Conservation (phyloP, 345 rosid genomes). For the Clausena lansium region DNA sequence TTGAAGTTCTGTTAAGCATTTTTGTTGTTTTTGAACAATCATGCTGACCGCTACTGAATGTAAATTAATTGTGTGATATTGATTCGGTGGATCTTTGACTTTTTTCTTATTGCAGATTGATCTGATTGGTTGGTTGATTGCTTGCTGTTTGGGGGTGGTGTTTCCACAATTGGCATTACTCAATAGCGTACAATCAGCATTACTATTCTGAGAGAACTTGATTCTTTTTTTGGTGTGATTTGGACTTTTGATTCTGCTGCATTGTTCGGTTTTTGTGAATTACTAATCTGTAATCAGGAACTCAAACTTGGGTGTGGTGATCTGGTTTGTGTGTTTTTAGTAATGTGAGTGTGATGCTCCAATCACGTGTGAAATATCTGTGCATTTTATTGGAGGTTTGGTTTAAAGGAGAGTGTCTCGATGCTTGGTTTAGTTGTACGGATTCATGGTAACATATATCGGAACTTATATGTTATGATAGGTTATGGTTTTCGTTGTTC, state of each 20-base stretch:
- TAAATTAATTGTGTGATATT: slow-evolving; percentile 4
- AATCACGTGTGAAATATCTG: slow-evolving; percentile 8
- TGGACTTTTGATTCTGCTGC: slow-evolving; percentile 17
- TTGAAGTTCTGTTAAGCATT: slow-evolving; percentile 2
- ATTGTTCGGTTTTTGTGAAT: slow-evolving; percentile 12
- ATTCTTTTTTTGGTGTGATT: slow-evolving; percentile 7
- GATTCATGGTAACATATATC: slow-evolving; percentile 29
- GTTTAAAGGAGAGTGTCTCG: slow-evolving; percentile 23
- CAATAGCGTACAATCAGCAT: slow-evolving; percentile 20
- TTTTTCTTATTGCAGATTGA: slow-evolving; percentile 35
- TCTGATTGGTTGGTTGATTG: slow-evolving; percentile 19
- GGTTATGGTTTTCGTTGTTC: slow-evolving; percentile 35
- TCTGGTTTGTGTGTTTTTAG: slow-evolving; percentile 2
- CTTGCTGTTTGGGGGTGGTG: slow-evolving; percentile 19
- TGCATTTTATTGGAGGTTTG: background rate
- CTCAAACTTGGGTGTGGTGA: slow-evolving; percentile 4
- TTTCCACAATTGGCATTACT: slow-evolving; percentile 3
- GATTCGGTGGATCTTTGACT: slow-evolving; percentile 30
- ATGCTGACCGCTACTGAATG: background rate
- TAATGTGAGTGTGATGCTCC: slow-evolving; percentile 9
- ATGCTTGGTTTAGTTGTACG: slow-evolving; percentile 30
- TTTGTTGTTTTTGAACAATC: background rate
- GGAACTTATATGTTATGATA: slow-evolving; percentile 34
- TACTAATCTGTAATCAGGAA: slow-evolving; percentile 26
- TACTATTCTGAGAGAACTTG: slow-evolving; percentile 5